A percentile compares a stretch with the other conserved stretches of the same genome.
Evolutionary conservation across 495 filamentous ascomycete genomes (phyloP).

Genomic region (Ramalina intermedia): DNA sequence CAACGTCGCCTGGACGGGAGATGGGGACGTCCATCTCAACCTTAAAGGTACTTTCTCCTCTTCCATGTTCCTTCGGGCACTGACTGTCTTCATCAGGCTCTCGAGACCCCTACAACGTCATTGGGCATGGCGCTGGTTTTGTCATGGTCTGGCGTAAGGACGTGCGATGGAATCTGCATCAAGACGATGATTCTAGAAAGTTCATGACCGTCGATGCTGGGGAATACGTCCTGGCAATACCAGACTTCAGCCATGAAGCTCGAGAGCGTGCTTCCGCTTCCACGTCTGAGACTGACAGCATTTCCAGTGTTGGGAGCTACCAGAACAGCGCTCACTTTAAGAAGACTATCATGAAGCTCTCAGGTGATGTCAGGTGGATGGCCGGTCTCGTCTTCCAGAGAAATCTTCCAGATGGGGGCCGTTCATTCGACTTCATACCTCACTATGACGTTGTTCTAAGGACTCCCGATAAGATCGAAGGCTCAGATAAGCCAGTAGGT

Average conservation of each 20-base stretch:
- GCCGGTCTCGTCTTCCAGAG: slow-evolving; percentile 87
- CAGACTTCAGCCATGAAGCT: slow-evolving; percentile 82
- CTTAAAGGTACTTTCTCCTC: slow-evolving; percentile 50
- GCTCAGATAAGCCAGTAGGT: slow-evolving; percentile 33
- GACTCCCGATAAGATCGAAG: slow-evolving; percentile 56
- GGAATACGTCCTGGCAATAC: slow-evolving; percentile 85
- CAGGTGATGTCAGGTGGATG: slow-evolving; percentile 81
- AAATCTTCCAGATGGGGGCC: slow-evolving; percentile 44
- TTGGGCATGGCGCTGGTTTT: slow-evolving; percentile 84
- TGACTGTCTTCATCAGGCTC: slow-evolving; percentile 35
- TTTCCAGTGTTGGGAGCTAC: slow-evolving; percentile 46
- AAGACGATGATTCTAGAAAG: slow-evolving; percentile 68
- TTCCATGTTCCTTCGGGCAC: not conserved
- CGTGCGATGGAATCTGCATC: slow-evolving; percentile 70
- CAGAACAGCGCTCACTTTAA: slow-evolving; percentile 74
- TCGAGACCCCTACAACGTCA: slow-evolving; percentile 86
- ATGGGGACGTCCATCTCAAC: slow-evolving; percentile 88
- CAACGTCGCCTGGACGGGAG: slow-evolving; percentile 77
- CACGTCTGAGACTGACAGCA: slow-evolving; percentile 45
- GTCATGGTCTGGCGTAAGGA: slow-evolving; percentile 96
- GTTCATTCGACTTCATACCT: slow-evolving; percentile 77
- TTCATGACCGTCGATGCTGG: slow-evolving; percentile 94
- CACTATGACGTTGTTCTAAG: slow-evolving; percentile 87
- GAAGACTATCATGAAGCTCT: slow-evolving; percentile 97
- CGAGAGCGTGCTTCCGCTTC: slow-evolving; percentile 34